phyloP scores from a whole-genome alignment of 805 yeast genomes.

The Torulaspora maleeae region DNA sequence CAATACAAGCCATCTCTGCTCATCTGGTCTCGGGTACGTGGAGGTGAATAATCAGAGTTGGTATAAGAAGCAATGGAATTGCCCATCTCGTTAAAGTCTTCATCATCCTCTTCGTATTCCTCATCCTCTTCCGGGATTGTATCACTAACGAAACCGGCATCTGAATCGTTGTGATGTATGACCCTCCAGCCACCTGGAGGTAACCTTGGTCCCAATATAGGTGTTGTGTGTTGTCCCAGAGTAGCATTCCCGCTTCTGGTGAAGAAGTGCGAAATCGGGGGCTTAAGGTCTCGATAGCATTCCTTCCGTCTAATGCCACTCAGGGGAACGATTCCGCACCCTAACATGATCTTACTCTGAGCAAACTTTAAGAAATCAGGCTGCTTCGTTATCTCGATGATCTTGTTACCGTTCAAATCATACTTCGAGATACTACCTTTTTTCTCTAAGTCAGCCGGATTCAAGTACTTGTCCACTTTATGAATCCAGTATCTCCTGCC shows the following conservation, averaged over 20 bases:
- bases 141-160: slow-evolving; percentile 2
- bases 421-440: slow-evolving; percentile 46
- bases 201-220: slow-evolving; percentile 27
- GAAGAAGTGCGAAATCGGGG: slow-evolving; percentile 34
- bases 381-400: slow-evolving; percentile 38
- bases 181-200: slow-evolving; percentile 37
- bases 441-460: slow-evolving; percentile 35
- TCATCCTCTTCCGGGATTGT: slow-evolving; percentile 8
- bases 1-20: slow-evolving; percentile 29
- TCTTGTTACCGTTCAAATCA: slow-evolving; percentile 62
- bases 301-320: slow-evolving; percentile 28
- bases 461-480: slow-evolving; percentile 38
- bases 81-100: slow-evolving; percentile 1
- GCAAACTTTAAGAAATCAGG: slow-evolving; percentile 40
- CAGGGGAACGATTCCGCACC: slow-evolving; percentile 35
- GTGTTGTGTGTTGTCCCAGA: slow-evolving; percentile 21
- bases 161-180: slow-evolving; percentile 24
- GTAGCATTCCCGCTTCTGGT: slow-evolving; percentile 32
- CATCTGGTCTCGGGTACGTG: slow-evolving; percentile 6
- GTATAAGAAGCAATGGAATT: slow-evolving; percentile 6
- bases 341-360: slow-evolving; percentile 38
- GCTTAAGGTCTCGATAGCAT: slow-evolving; percentile 32
- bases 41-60: slow-evolving; percentile 6
- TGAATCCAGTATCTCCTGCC: slow-evolving; percentile 84
- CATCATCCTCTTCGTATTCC: slow-evolving; percentile 1